Base-by-base conservation (phyloP, 1,139 yeast species). In the Petasospora fabianii region DNA sequence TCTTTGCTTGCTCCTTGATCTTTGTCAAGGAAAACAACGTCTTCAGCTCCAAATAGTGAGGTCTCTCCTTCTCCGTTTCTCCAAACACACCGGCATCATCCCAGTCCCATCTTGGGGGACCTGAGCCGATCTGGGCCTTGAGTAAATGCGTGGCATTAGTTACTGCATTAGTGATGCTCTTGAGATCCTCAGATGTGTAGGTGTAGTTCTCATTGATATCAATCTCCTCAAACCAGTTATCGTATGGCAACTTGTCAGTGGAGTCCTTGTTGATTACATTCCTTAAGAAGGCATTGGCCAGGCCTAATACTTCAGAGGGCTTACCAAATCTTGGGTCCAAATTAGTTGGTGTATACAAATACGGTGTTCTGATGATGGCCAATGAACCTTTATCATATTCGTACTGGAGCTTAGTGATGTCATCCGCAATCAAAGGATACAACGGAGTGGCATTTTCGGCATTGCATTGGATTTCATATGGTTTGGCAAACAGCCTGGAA, bases 341-440 rank as follows among this genome's bases (percentile, higher is more conserved):
- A 1, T 62, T 53, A 3, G 68, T 61, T 0, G 81, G 73, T 0
- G 87, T 75, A 20, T 74, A 67, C 30, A 81, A 53, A 48, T 74
- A 79, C 0, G 88, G 88, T 12, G 80, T 70, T 30, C 75, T 66
- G 48, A 77, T 79, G 7, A 68, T 55, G 6, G 61, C 39, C 15
- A 62, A 56, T 6, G 46, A 17, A 4, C 54, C 42, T 30, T 48
- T 35, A 17, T 49, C 43, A 21, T 40, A 47, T 32, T 67, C 65
- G 47, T 71, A 56, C 79, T 79, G 77, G 43, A 73, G 73, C 5
- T 58, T 60, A 1, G 73, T 62, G 27, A 71, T 62, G 42, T 74
- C 71, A 47, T 81, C 87, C 0, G 86, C 81, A 19, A 77, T 59
- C 30, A 84, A 57, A 0, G 92, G 90, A 34, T 69, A 49, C 4